Conservation (phyloP, 2,329 filamentous ascomycete species). For the Alternaria panax region DNA sequence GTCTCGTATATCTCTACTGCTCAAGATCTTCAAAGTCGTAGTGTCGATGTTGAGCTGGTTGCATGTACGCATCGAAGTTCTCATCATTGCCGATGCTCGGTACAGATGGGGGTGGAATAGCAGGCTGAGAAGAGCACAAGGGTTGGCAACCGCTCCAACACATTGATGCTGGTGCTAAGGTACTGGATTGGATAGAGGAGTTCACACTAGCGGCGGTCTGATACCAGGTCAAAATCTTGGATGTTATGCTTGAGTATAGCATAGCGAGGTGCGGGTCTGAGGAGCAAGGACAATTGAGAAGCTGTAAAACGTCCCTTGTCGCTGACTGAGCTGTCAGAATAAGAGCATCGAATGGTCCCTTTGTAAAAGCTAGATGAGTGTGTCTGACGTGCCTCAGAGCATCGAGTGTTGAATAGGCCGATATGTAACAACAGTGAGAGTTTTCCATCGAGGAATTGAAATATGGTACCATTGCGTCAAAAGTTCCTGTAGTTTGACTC, state of each 20-base stretch:
- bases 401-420: slow-evolving; percentile 43
- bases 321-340: slow-evolving; percentile 12
- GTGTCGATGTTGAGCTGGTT: slow-evolving; percentile 35
- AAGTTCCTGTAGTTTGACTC: slow-evolving; percentile 12
- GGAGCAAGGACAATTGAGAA: slow-evolving; percentile 42
- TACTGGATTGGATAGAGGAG: slow-evolving; percentile 18
- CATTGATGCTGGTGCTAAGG: slow-evolving; percentile 13
- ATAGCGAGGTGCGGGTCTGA: slow-evolving; percentile 45
- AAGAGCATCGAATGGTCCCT: slow-evolving; percentile 38
- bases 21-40: slow-evolving; percentile 41
- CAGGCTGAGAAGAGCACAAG: slow-evolving; percentile 22
- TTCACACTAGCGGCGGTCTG: slow-evolving; percentile 39
- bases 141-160: neutral
- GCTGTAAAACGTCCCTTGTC: slow-evolving; percentile 36
- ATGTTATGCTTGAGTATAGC: slow-evolving; percentile 46
- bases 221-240: slow-evolving; percentile 45
- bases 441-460: slow-evolving; percentile 29
- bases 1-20: slow-evolving; percentile 34
- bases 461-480: slow-evolving; percentile 19
- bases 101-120: slow-evolving; percentile 22
- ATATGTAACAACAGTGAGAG: slow-evolving; percentile 40
- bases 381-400: slow-evolving; percentile 35
- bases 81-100: slow-evolving; percentile 17
- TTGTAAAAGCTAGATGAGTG: slow-evolving; percentile 23
- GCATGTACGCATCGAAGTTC: slow-evolving; percentile 30